Percentiles rank a stretch among this genome's conserved stretches.
These are phyloP conservation scores for Ilex paraguariensis DNA, from an alignment of 305 asterid species.

Conservation along the genomic window DNA sequence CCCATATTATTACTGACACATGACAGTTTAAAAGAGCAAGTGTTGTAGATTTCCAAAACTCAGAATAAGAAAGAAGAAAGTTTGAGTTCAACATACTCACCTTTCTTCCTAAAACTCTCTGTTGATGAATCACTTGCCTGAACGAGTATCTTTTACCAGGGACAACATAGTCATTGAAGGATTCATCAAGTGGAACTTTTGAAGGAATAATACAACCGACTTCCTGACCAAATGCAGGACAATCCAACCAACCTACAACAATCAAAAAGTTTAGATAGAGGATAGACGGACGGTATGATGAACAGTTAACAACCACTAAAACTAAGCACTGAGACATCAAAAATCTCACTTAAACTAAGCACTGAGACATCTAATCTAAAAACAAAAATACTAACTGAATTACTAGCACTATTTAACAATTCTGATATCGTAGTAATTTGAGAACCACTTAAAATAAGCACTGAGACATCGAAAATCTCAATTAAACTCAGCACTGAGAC, in stretches of 20 bases:
- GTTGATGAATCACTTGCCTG: conserved; percentile 85
- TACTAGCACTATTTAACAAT: no score
- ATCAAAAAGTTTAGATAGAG: no score
- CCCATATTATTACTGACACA: no score
- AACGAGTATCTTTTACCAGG: conserved; percentile 96
- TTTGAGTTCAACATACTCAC: conserved; percentile 28
- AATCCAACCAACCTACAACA: conserved; percentile 91
- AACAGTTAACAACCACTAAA: not conserved
- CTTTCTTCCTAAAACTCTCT: conserved; percentile 65
- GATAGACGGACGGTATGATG: no score
- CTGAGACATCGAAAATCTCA: not conserved
- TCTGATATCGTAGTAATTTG: no score
- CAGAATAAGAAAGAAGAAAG: conserved; percentile 1
- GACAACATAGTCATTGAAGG: conserved; percentile 56
- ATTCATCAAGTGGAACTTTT: conserved; percentile 88
- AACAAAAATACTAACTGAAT: no score
- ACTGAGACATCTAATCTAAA: not conserved
- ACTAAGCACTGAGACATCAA: not conserved
- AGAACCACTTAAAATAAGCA: not conserved
- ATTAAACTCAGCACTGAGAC: not conserved
- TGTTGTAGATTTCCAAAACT: conserved; percentile 7
- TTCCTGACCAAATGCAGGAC: conserved; percentile 83
- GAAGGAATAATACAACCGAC: conserved; percentile 77
- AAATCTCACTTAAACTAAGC: not conserved
- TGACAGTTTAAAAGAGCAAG: not conserved